Evolutionary conservation across 371 early-diverging fungal species (phyloP).

Genomic region (Syncephalastrum sp.): DNA sequence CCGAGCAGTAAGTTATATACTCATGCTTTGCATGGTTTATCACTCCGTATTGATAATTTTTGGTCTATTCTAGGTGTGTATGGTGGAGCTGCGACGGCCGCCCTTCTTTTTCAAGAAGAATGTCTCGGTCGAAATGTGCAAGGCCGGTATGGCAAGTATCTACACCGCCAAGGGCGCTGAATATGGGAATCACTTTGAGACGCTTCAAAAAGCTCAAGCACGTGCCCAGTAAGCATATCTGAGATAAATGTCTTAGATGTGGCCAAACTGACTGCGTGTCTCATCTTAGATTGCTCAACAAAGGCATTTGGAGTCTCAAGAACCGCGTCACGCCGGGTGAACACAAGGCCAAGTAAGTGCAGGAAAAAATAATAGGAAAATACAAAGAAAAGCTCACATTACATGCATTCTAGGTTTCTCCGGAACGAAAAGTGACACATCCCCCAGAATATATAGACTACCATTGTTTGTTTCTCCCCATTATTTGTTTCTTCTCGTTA

Average conservation of each 20-base stretch:
- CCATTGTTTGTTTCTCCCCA: no score
- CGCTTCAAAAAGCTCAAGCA: slow-evolving; percentile 49
- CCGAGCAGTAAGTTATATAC: slow-evolving; percentile 52
- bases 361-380: no score
- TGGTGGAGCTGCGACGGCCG: slow-evolving; percentile 56
- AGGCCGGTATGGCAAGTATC: slow-evolving; percentile 65
- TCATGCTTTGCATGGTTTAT: background rate
- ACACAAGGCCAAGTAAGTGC: slow-evolving; percentile 42
- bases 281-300: slow-evolving; percentile 18
- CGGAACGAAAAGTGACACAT: no score
- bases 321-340: slow-evolving; percentile 38
- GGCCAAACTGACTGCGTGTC: background rate
- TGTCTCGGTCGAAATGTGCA: slow-evolving; percentile 69
- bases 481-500: no score
- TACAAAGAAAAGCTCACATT: no score
- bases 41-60: background rate
- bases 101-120: slow-evolving; percentile 53
- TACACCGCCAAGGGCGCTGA: slow-evolving; percentile 70
- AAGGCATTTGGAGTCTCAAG: slow-evolving; percentile 44
- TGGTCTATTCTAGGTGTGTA: slow-evolving; percentile 45
- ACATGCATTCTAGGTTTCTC: no score
- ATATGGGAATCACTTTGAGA: slow-evolving; percentile 54
- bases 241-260: background rate
- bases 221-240: slow-evolving; percentile 57
- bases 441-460: no score